Base-by-base conservation (phyloP, 192 early-diverging fungal genomes). In the Coemansia sp. region DNA sequence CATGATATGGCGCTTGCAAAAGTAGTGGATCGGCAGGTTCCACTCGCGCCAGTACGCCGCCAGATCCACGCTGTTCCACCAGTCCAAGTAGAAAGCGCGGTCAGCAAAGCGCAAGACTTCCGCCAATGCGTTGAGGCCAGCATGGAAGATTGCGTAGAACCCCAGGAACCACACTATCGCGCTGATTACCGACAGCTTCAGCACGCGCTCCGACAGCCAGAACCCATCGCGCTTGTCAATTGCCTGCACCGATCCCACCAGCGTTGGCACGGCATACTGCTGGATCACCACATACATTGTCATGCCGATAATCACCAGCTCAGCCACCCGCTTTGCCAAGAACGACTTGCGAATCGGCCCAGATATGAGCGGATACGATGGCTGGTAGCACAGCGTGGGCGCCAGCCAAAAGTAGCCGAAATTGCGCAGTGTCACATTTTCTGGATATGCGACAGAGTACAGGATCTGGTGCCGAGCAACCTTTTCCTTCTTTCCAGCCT, bases 341-440 rank as follows among this genome's bases (percentile, higher is more conserved):
- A 93, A 94, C 5, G 80, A 85, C 64, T 82, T 85, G 46, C 91
- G 84, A 69, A 96, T 89, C 79, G 81, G 77, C 14, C 81, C 77
- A 27, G 77, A 41, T 5, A 70, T 66, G 37, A 90, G 86, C 57
- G 94, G 94, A 70, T 94, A 96, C 0, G 86, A 86, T 36, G 92
- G 90, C 68, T 96, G 94, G 82, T 95, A 96, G 73, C 93, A 92
- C 66, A 95, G 75, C 27, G 94, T 95, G 10, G 94, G 94, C 9
- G 89, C 89, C 55, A 89, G 80, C 80, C 87, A 87, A 76, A 94
- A 95, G 75, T 95, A 94, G 6, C 82, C 62, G 58, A 77, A 82
- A 67, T 85, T 91, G 29, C 63, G 68, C 15, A 86, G 51, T 11
- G 87, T 88, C 50, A 95, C 85, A 72, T 94, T 94, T 50, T 82